Percentiles rank a stretch among this genome's conserved stretches.
These are phyloP conservation scores for Capsicum baccatum DNA, from an alignment of 257 asterid species.

Conservation along the genomic window DNA sequence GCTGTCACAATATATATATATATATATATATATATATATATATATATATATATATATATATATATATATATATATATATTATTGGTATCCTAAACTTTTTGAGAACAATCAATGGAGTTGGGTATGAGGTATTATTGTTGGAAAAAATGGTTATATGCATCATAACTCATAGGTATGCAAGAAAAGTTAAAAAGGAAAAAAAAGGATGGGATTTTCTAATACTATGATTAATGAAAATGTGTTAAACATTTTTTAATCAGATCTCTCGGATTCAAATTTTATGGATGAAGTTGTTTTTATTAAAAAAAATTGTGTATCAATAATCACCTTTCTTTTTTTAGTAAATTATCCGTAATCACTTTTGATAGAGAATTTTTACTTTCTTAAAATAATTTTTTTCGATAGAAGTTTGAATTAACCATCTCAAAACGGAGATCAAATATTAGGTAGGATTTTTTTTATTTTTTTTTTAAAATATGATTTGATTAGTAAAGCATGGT, in stretches of 20 bases:
- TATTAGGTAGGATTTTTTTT: background rate
- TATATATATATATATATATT: background rate
- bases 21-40: background rate
- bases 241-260: background rate
- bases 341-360: too few relatives aligned
- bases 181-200: background rate
- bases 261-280: background rate
- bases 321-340: too few relatives aligned
- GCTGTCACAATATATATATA: background rate
- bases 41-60: background rate
- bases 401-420: background rate
- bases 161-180: background rate
- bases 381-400: background rate
- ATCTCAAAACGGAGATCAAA: background rate
- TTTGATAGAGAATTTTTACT: background rate
- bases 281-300: background rate
- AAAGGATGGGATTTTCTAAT: background rate
- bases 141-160: conserved; percentile 1
- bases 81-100: background rate
- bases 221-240: background rate
- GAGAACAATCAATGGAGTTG: conserved; percentile 16
- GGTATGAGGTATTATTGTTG: background rate
- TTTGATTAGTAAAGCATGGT: conserved; percentile 7
- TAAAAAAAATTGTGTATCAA: too few relatives aligned
- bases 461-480: background rate